Percentiles rank a stretch among this genome's conserved stretches.
Evolutionary conservation across 23 red algal species (phyloP).

Genomic region (Gracilaria domingensis): DNA sequence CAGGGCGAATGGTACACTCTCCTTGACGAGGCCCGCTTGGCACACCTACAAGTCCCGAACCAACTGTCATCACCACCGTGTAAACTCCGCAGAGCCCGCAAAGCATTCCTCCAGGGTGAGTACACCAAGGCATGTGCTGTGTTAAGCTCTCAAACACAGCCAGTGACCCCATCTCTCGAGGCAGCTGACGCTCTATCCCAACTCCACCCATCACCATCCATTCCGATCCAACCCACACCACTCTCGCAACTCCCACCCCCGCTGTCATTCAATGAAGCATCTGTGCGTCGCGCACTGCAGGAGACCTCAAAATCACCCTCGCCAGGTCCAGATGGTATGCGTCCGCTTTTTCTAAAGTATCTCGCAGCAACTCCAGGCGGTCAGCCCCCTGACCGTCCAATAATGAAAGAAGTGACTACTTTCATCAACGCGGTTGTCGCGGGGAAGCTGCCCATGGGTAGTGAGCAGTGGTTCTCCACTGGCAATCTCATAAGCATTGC

Average conservation of each 20-base stretch:
- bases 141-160: not conserved
- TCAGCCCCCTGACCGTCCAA: not conserved
- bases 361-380: not conserved
- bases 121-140: slow-evolving; percentile 4
- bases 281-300: not conserved
- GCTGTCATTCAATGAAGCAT: not conserved
- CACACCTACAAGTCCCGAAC: not conserved
- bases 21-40: not conserved
- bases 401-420: not conserved
- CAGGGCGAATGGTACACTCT: not conserved
- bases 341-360: not conserved
- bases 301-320: not conserved
- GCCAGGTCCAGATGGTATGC: not conserved
- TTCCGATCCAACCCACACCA: not conserved
- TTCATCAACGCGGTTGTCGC: not conserved
- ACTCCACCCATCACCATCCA: not conserved
- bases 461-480: not conserved
- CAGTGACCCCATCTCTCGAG: not conserved
- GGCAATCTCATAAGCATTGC: not conserved
- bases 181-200: not conserved
- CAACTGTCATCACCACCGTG: not conserved
- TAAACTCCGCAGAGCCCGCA: not conserved
- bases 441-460: not conserved
- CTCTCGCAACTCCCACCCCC: not conserved
- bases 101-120: not conserved